phyloP scores from a whole-genome alignment of 345 rosid genomes.

The Triadica sebifera region DNA sequence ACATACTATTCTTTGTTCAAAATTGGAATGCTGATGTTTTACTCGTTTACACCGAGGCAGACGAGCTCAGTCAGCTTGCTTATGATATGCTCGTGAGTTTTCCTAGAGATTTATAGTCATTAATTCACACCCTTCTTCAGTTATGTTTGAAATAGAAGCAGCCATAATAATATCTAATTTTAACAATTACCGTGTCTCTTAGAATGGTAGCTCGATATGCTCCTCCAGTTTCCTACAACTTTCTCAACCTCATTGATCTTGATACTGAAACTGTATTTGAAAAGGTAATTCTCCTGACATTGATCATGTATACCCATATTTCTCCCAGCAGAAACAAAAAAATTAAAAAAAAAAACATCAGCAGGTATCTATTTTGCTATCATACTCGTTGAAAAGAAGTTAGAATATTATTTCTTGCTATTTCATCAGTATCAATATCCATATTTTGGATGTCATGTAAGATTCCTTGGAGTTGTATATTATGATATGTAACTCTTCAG shows the following conservation, averaged over 20 bases:
- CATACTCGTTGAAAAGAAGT: too few relatives aligned
- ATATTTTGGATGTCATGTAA: neutral
- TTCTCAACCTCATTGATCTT: slow-evolving; percentile 88
- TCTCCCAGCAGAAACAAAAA: slow-evolving; percentile 3
- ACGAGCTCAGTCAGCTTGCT: slow-evolving; percentile 96
- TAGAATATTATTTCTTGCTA: too few relatives aligned
- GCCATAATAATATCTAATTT: slow-evolving; percentile 16
- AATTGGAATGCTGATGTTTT: slow-evolving; percentile 95
- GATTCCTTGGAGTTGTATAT: neutral
- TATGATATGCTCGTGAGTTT: slow-evolving; percentile 98
- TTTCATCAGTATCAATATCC: too few relatives aligned
- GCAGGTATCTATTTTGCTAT: neutral
- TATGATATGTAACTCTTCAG: neutral
- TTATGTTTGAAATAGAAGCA: neutral
- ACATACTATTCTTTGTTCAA: slow-evolving; percentile 95
- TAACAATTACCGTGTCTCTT: slow-evolving; percentile 15
- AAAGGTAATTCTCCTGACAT: slow-evolving; percentile 47
- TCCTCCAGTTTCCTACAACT: slow-evolving; percentile 92
- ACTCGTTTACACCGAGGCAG: slow-evolving; percentile 94
- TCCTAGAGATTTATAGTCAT: slow-evolving; percentile 7
- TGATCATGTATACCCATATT: neutral
- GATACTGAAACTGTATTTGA: slow-evolving; percentile 72
- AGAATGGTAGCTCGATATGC: slow-evolving; percentile 99
- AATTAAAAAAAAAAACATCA: neutral
- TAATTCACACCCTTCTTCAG: neutral